Base-by-base conservation (phyloP, 2,329 filamentous ascomycete species). In the Epichloe aotearoae region DNA sequence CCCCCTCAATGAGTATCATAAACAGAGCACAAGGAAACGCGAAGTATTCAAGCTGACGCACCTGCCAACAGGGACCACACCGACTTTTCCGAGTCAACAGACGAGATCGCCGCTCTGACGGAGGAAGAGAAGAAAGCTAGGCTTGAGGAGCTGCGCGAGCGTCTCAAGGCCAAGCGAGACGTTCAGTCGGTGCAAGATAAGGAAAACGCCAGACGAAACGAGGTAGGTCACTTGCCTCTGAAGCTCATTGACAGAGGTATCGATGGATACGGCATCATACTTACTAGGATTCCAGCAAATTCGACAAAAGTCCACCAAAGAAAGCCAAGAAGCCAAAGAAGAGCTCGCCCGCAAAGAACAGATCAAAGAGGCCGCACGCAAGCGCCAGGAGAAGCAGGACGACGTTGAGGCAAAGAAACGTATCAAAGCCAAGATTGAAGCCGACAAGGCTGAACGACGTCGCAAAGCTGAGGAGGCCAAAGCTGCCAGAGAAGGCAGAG, bases 391-490 rank as follows among this genome's bases (percentile, higher is more conserved):
- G 72, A 96, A 96, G 73, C 72, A 79, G 41, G 88, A 85, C 15
- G 93, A 97, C 49, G 67, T 84, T 8, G 88, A 88, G 42, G 91
- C 88, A 11, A 93, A 91, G 74, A 87, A 84, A 68, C 81, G 86
- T 37, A 91, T 96, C 66, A 84, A 89, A 69, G 90, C 88, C 51
- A 90, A 90, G 75, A 95, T 98, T 56, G 90, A 93, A 59, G 90
- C 86, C 14, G 90, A 97, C 71, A 96, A 94, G 73, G 86, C 88
- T 59, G 89, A 91, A 61, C 82, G 93, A 50, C 83, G 86, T 56
- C 77, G 84, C 56, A 95, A 93, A 66, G 84, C 88, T 3, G 93
- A 95, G 62, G 75, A 81, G 52, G 86, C 88, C 59, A 95, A 91
- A 70, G 90, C 90, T 1, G 80, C 81, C 50, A 79, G 91, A n/a